Evolutionary conservation across 345 rosid species (phyloP).

Genomic region (Heritiera littoralis): DNA sequence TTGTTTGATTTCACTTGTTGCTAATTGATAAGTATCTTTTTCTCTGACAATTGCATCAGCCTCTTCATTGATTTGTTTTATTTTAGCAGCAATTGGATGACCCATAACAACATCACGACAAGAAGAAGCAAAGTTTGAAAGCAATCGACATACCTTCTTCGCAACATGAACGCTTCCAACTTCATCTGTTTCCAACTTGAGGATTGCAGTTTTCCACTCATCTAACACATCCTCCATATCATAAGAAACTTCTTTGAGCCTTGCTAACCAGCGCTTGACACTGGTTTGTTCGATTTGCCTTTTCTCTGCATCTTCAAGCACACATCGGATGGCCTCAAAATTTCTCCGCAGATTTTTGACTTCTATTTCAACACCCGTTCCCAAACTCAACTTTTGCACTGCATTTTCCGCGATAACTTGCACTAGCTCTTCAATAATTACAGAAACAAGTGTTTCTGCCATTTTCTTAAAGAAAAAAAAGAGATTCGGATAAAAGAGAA

Average conservation of each 20-base stretch:
- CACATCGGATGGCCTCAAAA: neutral
- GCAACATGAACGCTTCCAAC: too few species aligned
- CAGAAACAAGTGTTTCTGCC: neutral
- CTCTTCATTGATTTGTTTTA: too few species aligned
- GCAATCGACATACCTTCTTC: too few species aligned
- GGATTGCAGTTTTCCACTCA: neutral
- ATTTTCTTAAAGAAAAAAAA: neutral
- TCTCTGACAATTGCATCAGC: too few species aligned
- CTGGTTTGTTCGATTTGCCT: neutral
- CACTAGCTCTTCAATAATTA: neutral
- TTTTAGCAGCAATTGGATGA: too few species aligned
- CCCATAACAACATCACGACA: too few species aligned
- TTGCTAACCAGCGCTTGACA: neutral
- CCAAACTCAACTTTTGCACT: neutral
- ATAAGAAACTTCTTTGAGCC: neutral
- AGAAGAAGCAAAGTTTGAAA: too few species aligned
- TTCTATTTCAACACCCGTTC: neutral
- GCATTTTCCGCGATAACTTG: too few species aligned
- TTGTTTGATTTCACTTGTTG: too few species aligned
- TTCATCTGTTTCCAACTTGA: too few species aligned
- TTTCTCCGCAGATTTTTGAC: neutral
- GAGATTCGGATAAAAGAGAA: too few species aligned
- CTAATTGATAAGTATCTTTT: too few species aligned
- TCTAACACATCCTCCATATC: slow-evolving; percentile 7
- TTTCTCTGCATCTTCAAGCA: neutral